Percentiles rank a stretch among this genome's conserved stretches.
Evolutionary conservation across 2,329 filamentous ascomycete genomes (phyloP).

Genomic region (Penicillium sp.): DNA sequence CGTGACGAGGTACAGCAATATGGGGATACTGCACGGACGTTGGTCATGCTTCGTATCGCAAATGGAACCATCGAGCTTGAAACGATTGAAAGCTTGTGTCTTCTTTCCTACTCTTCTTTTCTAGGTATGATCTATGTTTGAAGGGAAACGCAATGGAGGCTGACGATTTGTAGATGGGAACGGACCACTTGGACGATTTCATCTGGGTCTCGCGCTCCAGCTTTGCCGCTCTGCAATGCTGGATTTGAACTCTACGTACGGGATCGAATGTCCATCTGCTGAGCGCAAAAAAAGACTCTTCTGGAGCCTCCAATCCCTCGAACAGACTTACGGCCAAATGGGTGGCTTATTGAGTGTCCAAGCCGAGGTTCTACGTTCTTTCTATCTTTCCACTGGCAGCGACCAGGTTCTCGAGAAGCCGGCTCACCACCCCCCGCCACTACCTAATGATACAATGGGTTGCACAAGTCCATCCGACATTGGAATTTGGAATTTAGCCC

Average conservation of each 20-base stretch:
- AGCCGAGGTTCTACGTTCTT: slow-evolving; percentile 43
- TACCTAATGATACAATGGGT: slow-evolving; percentile 49
- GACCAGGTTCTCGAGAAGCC: slow-evolving; percentile 23
- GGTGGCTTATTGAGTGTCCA: slow-evolving; percentile 46
- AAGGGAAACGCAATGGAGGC: background rate
- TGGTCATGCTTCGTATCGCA: slow-evolving; percentile 52
- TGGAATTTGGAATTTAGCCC: slow-evolving; percentile 53
- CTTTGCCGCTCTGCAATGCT: slow-evolving; percentile 54
- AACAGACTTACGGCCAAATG: slow-evolving; percentile 53
- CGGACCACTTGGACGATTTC: slow-evolving; percentile 51
- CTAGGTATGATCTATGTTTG: slow-evolving; percentile 39
- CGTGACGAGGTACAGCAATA: slow-evolving; percentile 32
- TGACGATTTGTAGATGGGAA: slow-evolving; percentile 45
- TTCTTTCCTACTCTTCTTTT: slow-evolving; percentile 53
- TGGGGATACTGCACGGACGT: slow-evolving; percentile 38
- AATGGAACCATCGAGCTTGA: slow-evolving; percentile 52
- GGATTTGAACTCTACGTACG: slow-evolving; percentile 45
- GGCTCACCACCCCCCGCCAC: slow-evolving; percentile 40
- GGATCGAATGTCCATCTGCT: slow-evolving; percentile 31
- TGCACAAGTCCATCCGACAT: slow-evolving; percentile 42
- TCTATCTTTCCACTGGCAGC: slow-evolving; percentile 26
- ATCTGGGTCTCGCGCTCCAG: slow-evolving; percentile 53
- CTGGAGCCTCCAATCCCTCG: slow-evolving; percentile 54
- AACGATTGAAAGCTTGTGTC: slow-evolving; percentile 54
- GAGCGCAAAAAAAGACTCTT: slow-evolving; percentile 54